phyloP scores from a whole-genome alignment of 2,329 filamentous ascomycete genomes.

The Botrytis squamosa region DNA sequence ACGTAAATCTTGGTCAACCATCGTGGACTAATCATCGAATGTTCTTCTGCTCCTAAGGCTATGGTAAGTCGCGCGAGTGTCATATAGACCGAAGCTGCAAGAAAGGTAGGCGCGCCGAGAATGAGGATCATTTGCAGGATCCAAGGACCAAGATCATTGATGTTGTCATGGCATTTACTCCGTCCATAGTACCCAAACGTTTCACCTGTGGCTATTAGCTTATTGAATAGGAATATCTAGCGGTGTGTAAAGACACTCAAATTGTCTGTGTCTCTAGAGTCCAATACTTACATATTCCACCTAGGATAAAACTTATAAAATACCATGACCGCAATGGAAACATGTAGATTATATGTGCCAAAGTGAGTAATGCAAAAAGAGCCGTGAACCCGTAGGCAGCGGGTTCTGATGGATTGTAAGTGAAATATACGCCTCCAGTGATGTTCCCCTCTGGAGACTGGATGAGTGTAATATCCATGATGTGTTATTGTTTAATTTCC shows the following conservation, averaged over 20 bases:
- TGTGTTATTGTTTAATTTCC: too few relatives aligned
- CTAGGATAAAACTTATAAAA: slow-evolving; percentile 28
- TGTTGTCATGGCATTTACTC: not conserved
- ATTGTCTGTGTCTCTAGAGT: not conserved
- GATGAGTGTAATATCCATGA: not conserved
- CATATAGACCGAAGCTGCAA: slow-evolving; percentile 50
- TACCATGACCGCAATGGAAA: slow-evolving; percentile 26
- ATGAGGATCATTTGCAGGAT: slow-evolving; percentile 45
- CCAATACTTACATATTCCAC: slow-evolving; percentile 24
- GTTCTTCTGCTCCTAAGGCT: slow-evolving; percentile 42
- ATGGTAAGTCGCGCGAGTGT: slow-evolving; percentile 44
- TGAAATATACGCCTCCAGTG: not conserved
- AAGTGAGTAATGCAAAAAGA: slow-evolving; percentile 24
- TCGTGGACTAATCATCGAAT: slow-evolving; percentile 44
- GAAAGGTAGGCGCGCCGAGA: slow-evolving; percentile 45
- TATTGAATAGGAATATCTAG: not conserved
- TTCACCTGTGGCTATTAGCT: slow-evolving; percentile 22
- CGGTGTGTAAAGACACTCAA: not conserved
- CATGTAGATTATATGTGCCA: slow-evolving; percentile 26
- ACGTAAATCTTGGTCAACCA: slow-evolving; percentile 54
- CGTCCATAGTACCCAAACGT: slow-evolving; percentile 25
- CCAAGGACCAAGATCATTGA: slow-evolving; percentile 35
- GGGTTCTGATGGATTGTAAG: slow-evolving; percentile 24
- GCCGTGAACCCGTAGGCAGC: slow-evolving; percentile 27
- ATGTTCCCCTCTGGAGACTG: not conserved